Evolutionary conservation across 352 stramenopile species (phyloP), one percentile per base, ranked within the genome.

Genomic region (Phytophthora fragariae): DNA sequence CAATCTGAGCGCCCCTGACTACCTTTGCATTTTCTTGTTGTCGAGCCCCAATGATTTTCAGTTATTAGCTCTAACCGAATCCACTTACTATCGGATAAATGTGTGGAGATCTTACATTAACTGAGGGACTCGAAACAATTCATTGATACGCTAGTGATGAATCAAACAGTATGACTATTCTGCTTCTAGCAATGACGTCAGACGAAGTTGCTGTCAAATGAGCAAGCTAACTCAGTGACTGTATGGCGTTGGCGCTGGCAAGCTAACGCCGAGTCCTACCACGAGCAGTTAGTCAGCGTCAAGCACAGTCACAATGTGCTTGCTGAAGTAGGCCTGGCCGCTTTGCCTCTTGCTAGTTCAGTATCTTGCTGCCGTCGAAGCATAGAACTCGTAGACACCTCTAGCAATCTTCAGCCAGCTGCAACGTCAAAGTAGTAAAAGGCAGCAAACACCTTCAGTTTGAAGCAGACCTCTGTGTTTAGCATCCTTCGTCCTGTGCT

Each of bases 11-110:
- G 77, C 81, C 65, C 70, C 57, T 17, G 11, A 55, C 60, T 39
- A 54, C 12, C 12, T 8, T n/a, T n/a, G 12, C 39, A 8, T 46
- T 8, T 31, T 8, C 29, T 31, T 31, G 3, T 31, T 67, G 2
- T 14, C 14, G 5, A 63, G 56, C 46, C 85, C 85, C 86, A 57
- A 90, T 95, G 88, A 95, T 93, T 54, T 61, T 86, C 76, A 92
- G 82, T 90, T 92, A 95, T 95, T 95, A 95, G 89, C 89, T 95
- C 89, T 95, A 95, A 83, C 86, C 85, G 86, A 95, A 92, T 70
- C 63, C 63, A 68, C 61, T 68, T 77, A 89, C 82, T 91, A 89
- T 90, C 84, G 87, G 89, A 91, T 69, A 44, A 75, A 58, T 79
- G 64, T 88, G 80, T 83, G 71, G 63, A 84, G 31, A 77, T 59